Evolutionary conservation across 2,329 filamentous ascomycete genomes (phyloP).

Genomic region (Mariannaea elegans): DNA sequence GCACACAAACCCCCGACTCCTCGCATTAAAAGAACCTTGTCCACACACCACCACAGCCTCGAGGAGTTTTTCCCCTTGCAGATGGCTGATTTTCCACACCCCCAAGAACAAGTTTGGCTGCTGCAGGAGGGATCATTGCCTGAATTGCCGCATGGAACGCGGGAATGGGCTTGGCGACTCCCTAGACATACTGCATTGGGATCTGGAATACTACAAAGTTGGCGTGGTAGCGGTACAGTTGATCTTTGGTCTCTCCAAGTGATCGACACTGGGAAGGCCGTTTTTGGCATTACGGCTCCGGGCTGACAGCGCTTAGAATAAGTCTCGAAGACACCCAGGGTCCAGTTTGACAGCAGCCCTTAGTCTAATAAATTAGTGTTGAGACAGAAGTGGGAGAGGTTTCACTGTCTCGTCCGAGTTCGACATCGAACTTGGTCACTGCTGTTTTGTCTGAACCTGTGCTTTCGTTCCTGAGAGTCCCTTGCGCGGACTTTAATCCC

Average conservation of each 20-base stretch:
- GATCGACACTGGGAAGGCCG: neutral
- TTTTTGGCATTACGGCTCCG: neutral
- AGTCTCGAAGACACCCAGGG: neutral
- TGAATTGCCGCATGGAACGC: neutral
- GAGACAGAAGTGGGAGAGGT: too few species aligned
- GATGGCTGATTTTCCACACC: neutral
- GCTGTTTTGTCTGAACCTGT: too few species aligned
- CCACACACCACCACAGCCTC: neutral
- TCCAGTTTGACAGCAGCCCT: neutral
- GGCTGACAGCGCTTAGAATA: neutral
- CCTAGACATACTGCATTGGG: too few species aligned
- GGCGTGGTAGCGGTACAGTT: neutral
- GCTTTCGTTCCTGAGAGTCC: neutral
- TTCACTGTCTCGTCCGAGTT: too few species aligned
- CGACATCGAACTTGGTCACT: too few species aligned
- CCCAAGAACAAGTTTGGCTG: neutral
- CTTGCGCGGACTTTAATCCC: neutral
- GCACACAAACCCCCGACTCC: neutral
- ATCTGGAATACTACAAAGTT: neutral
- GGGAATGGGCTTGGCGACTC: neutral
- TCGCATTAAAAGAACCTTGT: neutral
- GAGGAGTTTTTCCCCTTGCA: neutral
- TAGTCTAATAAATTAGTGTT: neutral
- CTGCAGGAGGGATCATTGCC: neutral
- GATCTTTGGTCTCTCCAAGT: neutral